Evolutionary conservation across 108 stramenopile species (phyloP).

Genomic region (Stephanodiscus minutulus): DNA sequence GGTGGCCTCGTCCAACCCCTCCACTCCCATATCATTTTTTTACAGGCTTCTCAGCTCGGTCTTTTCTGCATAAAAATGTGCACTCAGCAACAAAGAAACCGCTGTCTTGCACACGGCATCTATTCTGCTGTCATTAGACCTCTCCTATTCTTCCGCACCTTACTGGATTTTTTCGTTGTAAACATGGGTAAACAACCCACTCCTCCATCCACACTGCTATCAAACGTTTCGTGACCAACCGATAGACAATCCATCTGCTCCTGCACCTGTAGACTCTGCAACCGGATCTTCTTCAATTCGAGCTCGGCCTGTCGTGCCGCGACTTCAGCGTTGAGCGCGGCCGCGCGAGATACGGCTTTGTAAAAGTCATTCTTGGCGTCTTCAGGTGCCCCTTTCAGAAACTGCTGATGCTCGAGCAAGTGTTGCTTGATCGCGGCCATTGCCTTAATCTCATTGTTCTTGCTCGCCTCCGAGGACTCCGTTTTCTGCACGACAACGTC

Average conservation of each 20-base stretch:
- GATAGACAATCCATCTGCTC: background rate
- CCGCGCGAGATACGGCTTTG: background rate
- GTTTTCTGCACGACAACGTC: too few relatives aligned
- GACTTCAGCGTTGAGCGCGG: background rate
- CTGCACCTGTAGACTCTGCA: conserved; percentile 2
- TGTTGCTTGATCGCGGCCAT: background rate
- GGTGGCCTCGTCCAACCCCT: too few relatives aligned
- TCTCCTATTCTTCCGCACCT: too few relatives aligned
- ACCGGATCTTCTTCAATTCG: conserved; percentile 8
- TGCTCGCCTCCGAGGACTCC: background rate
- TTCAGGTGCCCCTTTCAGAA: background rate
- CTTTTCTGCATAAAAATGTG: too few relatives aligned
- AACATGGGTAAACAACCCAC: too few relatives aligned
- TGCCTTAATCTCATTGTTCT: background rate
- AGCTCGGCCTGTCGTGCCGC: background rate
- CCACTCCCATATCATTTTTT: too few relatives aligned
- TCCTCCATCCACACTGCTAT: too few relatives aligned
- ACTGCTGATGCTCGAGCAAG: background rate
- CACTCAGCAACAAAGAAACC: background rate
- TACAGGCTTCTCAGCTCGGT: background rate
- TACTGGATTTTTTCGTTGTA: too few relatives aligned
- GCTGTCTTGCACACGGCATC: background rate
- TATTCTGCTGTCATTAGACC: background rate
- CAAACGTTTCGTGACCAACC: background rate
- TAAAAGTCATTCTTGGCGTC: background rate